phyloP scores from a whole-genome alignment of 805 yeast genomes.

The Suhomyces sp. region DNA sequence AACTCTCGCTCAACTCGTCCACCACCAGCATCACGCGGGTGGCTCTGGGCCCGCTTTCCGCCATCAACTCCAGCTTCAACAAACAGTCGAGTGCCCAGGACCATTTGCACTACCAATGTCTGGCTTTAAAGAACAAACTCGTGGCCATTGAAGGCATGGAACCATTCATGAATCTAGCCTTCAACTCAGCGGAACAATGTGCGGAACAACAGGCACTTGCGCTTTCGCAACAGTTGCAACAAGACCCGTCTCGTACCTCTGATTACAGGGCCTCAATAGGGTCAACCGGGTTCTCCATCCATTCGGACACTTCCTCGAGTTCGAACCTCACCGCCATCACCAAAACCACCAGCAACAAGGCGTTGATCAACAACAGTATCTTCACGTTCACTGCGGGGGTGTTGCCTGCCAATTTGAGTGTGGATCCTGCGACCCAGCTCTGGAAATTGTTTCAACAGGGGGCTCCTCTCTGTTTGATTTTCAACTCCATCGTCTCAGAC shows the following conservation, averaged over 20 bases:
- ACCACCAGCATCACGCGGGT: conserved; percentile 39
- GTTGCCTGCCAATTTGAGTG: conserved; percentile 66
- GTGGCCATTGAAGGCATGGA: conserved; percentile 64
- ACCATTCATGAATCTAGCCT: conserved; percentile 65
- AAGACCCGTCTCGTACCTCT: conserved; percentile 14
- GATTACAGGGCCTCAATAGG: conserved; percentile 36
- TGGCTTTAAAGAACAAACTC: conserved; percentile 53
- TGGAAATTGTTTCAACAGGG: conserved; percentile 91
- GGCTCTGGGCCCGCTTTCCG: conserved; percentile 46
- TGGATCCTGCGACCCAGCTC: conserved; percentile 91
- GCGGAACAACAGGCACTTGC: conserved; percentile 71
- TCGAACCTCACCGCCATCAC: conserved; percentile 20
- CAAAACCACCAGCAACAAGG: conserved; percentile 7
- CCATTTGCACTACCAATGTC: conserved; percentile 69
- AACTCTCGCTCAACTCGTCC: conserved; percentile 29
- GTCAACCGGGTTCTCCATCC: conserved; percentile 35
- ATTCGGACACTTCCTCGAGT: conserved; percentile 30
- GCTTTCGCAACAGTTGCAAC: conserved; percentile 41
- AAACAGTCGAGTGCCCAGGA: conserved; percentile 60
- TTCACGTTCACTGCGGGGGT: conserved; percentile 75
- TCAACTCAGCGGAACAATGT: conserved; percentile 61
- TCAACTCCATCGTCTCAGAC: conserved; percentile 60
- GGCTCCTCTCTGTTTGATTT: conserved; percentile 82
- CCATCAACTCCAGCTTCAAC: conserved; percentile 55
- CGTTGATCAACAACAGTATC: conserved; percentile 34